A percentile compares a stretch with the other conserved stretches of the same genome.
Conservation (phyloP, 1,284 basidiomycete genomes). For the Ustilago shanxiensis region DNA sequence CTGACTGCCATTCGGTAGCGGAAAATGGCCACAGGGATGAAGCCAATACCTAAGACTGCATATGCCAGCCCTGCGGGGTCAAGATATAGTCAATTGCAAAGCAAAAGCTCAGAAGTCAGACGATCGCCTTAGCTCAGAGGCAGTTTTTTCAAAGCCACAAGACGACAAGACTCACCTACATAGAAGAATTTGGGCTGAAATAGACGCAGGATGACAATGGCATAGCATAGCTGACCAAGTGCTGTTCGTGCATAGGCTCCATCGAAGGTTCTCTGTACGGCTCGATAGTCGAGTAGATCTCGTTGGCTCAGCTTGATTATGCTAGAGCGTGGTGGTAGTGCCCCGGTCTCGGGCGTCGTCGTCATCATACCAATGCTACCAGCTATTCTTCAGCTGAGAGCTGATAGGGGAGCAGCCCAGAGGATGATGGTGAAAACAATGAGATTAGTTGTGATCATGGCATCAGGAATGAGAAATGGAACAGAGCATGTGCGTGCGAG, state of each 20-base stretch:
- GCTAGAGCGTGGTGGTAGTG: conserved; percentile 15
- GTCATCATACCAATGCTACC: too few species aligned
- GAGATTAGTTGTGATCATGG: too few species aligned
- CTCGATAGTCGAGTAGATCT: conserved; percentile 76
- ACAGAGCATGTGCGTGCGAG: neutral
- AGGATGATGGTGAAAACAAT: neutral
- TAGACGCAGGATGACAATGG: conserved; percentile 80
- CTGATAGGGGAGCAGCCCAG: neutral
- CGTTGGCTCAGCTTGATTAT: conserved; percentile 45
- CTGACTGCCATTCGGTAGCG: conserved; percentile 42
- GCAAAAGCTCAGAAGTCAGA: neutral
- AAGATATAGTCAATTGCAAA: neutral
- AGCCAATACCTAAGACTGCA: conserved; percentile 17
- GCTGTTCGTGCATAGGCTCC: conserved; percentile 84
- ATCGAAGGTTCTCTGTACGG: conserved; percentile 82
- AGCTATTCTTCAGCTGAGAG: neutral
- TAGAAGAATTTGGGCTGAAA: conserved; percentile 72
- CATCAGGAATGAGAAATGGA: neutral
- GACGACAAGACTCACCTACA: conserved; percentile 21
- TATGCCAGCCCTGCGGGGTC: conserved; percentile 18
- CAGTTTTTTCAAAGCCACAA: neutral
- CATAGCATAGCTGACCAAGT: conserved; percentile 80
- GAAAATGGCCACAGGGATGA: conserved; percentile 73
- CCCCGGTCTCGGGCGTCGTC: conserved; percentile 10
- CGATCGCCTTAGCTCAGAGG: neutral